These are phyloP conservation scores for Ogataea minuta DNA, from an alignment of 805 yeast genomes.

Conservation along the genomic window DNA sequence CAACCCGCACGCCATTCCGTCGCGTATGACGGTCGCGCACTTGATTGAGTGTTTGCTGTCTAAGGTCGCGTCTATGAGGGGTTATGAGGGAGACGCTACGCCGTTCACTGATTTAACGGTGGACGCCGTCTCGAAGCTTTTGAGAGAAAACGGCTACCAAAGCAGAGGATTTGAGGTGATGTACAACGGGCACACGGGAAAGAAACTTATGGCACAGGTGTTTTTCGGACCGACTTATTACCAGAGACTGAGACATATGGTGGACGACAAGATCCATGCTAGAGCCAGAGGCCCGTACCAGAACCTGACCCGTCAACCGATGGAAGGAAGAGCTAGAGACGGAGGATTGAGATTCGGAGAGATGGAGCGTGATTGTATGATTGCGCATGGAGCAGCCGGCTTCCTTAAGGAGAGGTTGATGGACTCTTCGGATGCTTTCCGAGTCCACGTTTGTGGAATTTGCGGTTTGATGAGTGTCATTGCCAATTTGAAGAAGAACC, in stretches of 20 bases:
- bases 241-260: conserved; percentile 99
- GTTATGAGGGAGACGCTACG: conserved; percentile 98
- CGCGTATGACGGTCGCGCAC: conserved; percentile 99
- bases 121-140: conserved; percentile 88
- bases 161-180: conserved; percentile 98
- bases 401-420: conserved; percentile 95
- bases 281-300: conserved; percentile 99
- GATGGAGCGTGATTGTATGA: conserved; percentile 99
- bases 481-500: conserved; percentile 95
- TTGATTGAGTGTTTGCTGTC: conserved; percentile 96
- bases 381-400: conserved; percentile 99
- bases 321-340: conserved; percentile 98
- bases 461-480: conserved; percentile 98
- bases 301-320: conserved; percentile 96
- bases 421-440: conserved; percentile 99
- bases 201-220: conserved; percentile 94
- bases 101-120: conserved; percentile 99
- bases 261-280: conserved; percentile 97
- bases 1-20: conserved; percentile 99
- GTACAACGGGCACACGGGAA: conserved; percentile 99
- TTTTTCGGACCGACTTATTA: conserved; percentile 99
- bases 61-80: conserved; percentile 91
- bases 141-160: conserved; percentile 95
- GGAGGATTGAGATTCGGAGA: conserved; percentile 99
- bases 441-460: conserved; percentile 97